A percentile compares a stretch with the other conserved stretches of the same genome.
Conservation (phyloP, 2,329 filamentous ascomycete species). For the Dothideomycetes sp. region DNA sequence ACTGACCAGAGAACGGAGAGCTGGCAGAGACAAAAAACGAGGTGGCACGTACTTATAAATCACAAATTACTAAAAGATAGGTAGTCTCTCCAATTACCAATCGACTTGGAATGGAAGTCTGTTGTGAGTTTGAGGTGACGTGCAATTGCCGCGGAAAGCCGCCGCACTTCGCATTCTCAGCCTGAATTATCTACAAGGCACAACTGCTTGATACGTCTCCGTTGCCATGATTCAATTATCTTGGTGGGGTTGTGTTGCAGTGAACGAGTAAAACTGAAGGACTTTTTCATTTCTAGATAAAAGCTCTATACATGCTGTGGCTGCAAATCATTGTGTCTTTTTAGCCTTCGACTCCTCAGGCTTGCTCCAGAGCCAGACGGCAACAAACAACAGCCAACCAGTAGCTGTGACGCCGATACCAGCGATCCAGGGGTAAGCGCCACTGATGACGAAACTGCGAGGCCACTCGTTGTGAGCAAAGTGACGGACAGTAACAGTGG, state of each 20-base stretch:
- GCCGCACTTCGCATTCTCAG: not conserved
- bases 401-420: slow-evolving; percentile 75
- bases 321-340: slow-evolving; percentile 21
- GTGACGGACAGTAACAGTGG: slow-evolving; percentile 87
- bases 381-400: slow-evolving; percentile 78
- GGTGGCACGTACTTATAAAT: too few species aligned
- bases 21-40: too few species aligned
- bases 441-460: slow-evolving; percentile 78
- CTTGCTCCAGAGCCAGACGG: slow-evolving; percentile 75
- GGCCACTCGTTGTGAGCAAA: slow-evolving; percentile 97
- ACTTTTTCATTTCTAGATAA: slow-evolving; percentile 10
- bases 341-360: slow-evolving; percentile 41
- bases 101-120: too few species aligned
- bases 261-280: not conserved
- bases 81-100: too few species aligned
- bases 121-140: too few species aligned
- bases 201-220: not conserved
- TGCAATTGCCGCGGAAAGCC: slow-evolving; percentile 9
- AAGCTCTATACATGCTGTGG: slow-evolving; percentile 7
- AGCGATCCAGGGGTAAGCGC: slow-evolving; percentile 88
- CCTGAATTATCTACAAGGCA: not conserved
- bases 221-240: not conserved
- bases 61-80: too few species aligned
- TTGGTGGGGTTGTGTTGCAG: not conserved
- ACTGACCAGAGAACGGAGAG: too few species aligned